Percentiles rank a stretch among this genome's conserved stretches.
phyloP scores from a whole-genome alignment of 2,329 filamentous ascomycete species.

The Chrysoporthe austroafricana region DNA sequence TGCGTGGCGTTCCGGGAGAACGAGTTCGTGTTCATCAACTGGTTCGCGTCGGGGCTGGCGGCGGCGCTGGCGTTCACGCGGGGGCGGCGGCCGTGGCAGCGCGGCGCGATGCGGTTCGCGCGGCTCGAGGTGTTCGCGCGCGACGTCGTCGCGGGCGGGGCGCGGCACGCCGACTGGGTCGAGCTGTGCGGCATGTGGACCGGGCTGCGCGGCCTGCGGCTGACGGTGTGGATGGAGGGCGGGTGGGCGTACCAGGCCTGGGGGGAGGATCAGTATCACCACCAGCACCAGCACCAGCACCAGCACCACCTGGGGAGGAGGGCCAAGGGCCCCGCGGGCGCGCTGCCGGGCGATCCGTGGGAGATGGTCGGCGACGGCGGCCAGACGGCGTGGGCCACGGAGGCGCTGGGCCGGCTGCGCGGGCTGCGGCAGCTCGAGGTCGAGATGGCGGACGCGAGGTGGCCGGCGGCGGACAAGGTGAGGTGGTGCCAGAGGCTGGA shows the following conservation, averaged over 20 bases:
- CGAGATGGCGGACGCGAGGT: conserved; percentile 41
- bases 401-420: conserved; percentile 39
- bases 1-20: conserved; percentile 46
- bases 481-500: conserved; percentile 41
- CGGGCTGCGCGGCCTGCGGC: conserved; percentile 44
- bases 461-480: conserved; percentile 40
- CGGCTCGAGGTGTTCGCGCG: conserved; percentile 46
- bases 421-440: conserved; percentile 45
- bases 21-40: conserved; percentile 52
- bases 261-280: background rate
- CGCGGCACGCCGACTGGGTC: conserved; percentile 40
- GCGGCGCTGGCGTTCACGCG: conserved; percentile 44
- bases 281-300: no score
- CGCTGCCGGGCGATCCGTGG: background rate
- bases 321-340: background rate
- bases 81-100: conserved; percentile 47
- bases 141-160: conserved; percentile 38
- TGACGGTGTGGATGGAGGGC: conserved; percentile 41
- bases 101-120: conserved; percentile 43
- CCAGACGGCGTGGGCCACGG: conserved; percentile 36
- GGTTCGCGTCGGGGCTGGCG: conserved; percentile 50
- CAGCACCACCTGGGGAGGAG: conserved; percentile 13
- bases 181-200: conserved; percentile 43
- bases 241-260: conserved; percentile 2
- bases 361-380: conserved; percentile 1